These are phyloP conservation scores for Lipomyces mesembrius DNA, from an alignment of 805 yeast genomes.

Conservation along the genomic window DNA sequence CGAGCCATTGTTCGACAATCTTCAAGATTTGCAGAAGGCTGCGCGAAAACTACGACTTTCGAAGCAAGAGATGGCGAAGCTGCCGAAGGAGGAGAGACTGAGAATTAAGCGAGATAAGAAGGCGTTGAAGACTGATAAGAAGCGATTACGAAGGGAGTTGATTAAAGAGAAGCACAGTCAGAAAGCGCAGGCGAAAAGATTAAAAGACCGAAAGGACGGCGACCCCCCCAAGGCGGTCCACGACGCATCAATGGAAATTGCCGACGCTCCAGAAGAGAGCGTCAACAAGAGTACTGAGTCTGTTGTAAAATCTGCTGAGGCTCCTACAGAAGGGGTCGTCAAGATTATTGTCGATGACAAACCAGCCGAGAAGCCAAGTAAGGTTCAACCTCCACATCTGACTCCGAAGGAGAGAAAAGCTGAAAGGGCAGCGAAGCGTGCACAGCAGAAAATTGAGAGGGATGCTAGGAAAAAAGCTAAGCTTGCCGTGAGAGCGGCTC, in stretches of 20 bases:
- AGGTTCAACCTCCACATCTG: not conserved
- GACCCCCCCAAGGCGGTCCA: not conserved
- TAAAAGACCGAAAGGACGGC: not conserved
- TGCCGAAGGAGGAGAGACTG: slow-evolving; percentile 1
- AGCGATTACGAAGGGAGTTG: not conserved
- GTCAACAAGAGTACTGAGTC: not conserved
- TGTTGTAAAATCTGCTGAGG: not conserved
- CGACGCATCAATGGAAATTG: not conserved
- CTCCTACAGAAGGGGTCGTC: not conserved
- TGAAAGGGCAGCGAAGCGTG: not conserved
- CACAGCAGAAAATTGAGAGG: not conserved
- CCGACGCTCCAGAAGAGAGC: not conserved
- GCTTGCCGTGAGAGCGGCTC: not conserved
- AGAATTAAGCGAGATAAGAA: not conserved
- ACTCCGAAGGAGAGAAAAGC: slow-evolving; percentile 5
- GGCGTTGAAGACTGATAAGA: not conserved
- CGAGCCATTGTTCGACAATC: not conserved
- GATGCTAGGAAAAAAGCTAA: not conserved
- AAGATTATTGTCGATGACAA: not conserved
- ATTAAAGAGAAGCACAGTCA: not conserved
- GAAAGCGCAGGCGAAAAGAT: not conserved
- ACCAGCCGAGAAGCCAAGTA: not conserved
- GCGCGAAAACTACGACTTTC: slow-evolving; percentile 3
- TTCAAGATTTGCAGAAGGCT: slow-evolving; percentile 1
- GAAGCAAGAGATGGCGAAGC: not conserved